phyloP scores from a whole-genome alignment of 306 rosid genomes.

The Cicer cuneatum region DNA sequence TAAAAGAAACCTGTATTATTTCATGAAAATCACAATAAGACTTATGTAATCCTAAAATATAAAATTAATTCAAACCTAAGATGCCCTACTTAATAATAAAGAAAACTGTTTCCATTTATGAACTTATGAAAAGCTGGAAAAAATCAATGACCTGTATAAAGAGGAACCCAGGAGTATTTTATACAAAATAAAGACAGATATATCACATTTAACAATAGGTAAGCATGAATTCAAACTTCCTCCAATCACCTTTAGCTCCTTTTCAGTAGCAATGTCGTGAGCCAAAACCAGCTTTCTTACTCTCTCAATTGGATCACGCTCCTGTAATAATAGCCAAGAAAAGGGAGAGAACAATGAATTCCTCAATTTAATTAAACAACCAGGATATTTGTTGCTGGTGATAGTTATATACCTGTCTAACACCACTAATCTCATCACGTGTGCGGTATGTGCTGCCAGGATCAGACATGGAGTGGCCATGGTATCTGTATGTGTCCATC shows the following conservation, averaged over 20 bases:
- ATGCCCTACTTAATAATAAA: slow-evolving; percentile 15
- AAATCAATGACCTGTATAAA: slow-evolving; percentile 30
- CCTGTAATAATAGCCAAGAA: slow-evolving; percentile 57
- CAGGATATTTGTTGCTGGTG: neutral
- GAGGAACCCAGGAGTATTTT: neutral
- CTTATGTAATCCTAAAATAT: neutral
- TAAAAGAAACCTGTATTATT: neutral
- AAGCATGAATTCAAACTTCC: slow-evolving; percentile 27
- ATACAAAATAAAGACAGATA: neutral
- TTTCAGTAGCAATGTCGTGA: slow-evolving; percentile 78
- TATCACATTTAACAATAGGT: slow-evolving; percentile 9
- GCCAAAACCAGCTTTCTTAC: slow-evolving; percentile 77
- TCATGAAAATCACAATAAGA: neutral
- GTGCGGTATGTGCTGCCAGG: slow-evolving; percentile 99
- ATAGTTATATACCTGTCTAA: slow-evolving; percentile 75
- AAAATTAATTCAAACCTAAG: neutral
- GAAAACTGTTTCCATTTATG: slow-evolving; percentile 15
- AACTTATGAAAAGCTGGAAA: neutral
- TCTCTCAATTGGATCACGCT: slow-evolving; percentile 97
- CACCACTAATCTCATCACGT: slow-evolving; percentile 93
- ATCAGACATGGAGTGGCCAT: slow-evolving; percentile 99
- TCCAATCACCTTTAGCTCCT: slow-evolving; percentile 80
- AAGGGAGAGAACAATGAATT: slow-evolving; percentile 20
- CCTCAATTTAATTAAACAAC: neutral
- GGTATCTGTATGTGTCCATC: slow-evolving; percentile 98